phyloP scores from a whole-genome alignment of 2,329 filamentous ascomycete genomes.

The Claviceps sp. region DNA sequence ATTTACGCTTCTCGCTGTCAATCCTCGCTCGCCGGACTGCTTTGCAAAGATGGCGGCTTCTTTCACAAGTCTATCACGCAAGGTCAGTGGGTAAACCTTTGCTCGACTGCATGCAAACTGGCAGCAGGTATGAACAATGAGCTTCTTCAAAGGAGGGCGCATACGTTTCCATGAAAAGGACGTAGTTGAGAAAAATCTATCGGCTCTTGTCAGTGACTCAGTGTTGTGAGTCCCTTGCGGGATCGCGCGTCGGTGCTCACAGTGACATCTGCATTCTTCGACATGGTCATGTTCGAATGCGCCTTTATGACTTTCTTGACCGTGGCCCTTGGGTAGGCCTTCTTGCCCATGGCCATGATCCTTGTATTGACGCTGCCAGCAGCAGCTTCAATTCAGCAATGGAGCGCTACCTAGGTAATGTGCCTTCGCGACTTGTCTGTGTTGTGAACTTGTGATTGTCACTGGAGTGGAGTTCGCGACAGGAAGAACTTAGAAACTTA shows the following conservation, averaged over 20 bases:
- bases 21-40: slow-evolving; percentile 55
- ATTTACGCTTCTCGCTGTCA: slow-evolving; percentile 64
- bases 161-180: slow-evolving; percentile 62
- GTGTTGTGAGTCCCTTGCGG: slow-evolving; percentile 8
- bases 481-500: too few species aligned
- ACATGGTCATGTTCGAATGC: slow-evolving; percentile 65
- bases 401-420: not conserved
- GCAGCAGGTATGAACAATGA: not conserved
- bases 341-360: slow-evolving; percentile 38
- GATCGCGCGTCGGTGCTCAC: slow-evolving; percentile 30
- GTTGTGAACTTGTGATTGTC: not conserved
- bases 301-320: slow-evolving; percentile 86
- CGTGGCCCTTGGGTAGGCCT: slow-evolving; percentile 70
- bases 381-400: not conserved
- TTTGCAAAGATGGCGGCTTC: slow-evolving; percentile 68
- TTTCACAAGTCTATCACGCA: slow-evolving; percentile 52
- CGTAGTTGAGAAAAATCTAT: slow-evolving; percentile 74
- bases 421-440: not conserved
- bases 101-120: not conserved
- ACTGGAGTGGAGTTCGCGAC: not conserved
- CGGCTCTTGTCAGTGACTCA: slow-evolving; percentile 10
- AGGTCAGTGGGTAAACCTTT: not conserved
- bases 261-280: slow-evolving; percentile 76
- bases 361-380: not conserved
- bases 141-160: slow-evolving; percentile 5